Base-by-base conservation (phyloP, 768 basidiomycete species). In the Suillus weaverae region DNA sequence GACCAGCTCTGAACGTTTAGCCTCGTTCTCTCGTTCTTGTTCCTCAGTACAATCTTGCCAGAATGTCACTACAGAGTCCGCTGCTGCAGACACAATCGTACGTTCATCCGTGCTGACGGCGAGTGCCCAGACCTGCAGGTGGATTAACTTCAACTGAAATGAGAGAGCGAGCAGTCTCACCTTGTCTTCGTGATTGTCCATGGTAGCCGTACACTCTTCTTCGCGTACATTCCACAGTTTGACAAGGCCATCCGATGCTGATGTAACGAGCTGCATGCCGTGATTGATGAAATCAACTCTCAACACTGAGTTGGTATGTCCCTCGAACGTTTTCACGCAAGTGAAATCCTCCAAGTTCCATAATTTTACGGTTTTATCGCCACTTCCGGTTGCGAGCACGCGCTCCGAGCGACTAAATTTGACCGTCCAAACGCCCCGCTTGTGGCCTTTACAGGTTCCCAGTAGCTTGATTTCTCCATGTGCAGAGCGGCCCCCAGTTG, bases 141-240 rank as follows among this genome's bases (percentile, higher is more conserved):
- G 5, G n/a, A 39, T 50, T 41, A 43, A 20, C 26, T 32, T 59
- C 51, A 50, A 63, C 22, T 46, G 46, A 22, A 62, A 43, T 66
- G 46, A 51, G 38, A 62, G 35, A 51, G 41, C 16, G 33, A 30
- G 39, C 6, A 44, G 35, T 62, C 88, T 22, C 65, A 92, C 96
- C 85, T 98, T 99, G 68, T 98, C 97, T 75, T 97, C 94, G 70
- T 99, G 97, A 71, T 97, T 97, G 76, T 99, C 97, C 76, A 99
- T 80, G 6, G 97, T 99, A 20, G 88, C 81, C 8, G 86, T 80
- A 70, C 96, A 98, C 70, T 92, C 87, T 73, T 99, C 97, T 60
- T 92, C 89, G 70, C 85, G 84, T 61, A 97, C 83, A 76, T 91
- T 94, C 97, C 97, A 99, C 33, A 99, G 68, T 79, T 99, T 99